Percentiles rank a stretch among this genome's conserved stretches.
Conservation (phyloP, 345 rosid genomes). For the Eucalyptus cloeziana region DNA sequence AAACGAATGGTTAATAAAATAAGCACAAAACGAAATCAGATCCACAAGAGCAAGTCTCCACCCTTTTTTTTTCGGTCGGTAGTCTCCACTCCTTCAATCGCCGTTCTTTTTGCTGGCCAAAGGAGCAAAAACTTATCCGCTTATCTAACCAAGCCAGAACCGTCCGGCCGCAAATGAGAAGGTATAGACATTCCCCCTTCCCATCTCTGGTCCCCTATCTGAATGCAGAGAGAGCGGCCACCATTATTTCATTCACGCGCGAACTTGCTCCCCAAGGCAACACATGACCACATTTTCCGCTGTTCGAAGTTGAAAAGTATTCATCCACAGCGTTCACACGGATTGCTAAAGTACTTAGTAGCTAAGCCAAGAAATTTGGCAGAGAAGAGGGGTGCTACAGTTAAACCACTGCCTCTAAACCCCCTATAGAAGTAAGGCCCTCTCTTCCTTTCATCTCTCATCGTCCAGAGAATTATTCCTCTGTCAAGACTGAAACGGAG, state of each 20-base stretch:
- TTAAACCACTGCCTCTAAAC: neutral
- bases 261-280: neutral
- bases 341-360: neutral
- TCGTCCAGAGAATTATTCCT: neutral
- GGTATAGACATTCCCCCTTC: neutral
- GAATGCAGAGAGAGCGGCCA: neutral
- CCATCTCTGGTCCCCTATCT: neutral
- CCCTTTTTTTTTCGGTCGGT: no score
- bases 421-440: neutral
- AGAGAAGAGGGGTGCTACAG: neutral
- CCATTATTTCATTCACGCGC: neutral
- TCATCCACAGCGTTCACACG: neutral
- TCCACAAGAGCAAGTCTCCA: neutral
- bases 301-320: no score
- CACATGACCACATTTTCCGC: neutral
- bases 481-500: neutral
- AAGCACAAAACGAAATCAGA: neutral
- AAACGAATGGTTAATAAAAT: neutral
- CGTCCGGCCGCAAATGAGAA: neutral
- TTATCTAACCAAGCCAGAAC: neutral
- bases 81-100: neutral
- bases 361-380: neutral
- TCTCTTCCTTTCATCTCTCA: neutral
- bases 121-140: neutral
- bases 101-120: neutral